Evolutionary conservation across 2,329 filamentous ascomycete genomes (phyloP), one percentile per base, ranked within the genome.

Genomic region (Beauveria varroae): DNA sequence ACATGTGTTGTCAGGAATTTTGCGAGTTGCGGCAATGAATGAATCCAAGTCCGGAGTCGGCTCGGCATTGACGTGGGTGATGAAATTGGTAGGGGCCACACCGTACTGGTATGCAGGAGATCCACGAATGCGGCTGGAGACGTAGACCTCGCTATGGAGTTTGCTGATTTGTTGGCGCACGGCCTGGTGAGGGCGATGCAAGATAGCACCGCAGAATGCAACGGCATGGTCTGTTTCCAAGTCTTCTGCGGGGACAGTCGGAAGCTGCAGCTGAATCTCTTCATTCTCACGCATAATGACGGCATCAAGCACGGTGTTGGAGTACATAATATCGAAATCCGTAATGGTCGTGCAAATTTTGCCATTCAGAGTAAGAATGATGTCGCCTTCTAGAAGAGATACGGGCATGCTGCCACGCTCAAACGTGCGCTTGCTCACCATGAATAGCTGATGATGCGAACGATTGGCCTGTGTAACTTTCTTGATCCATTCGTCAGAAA

Each of bases 111-210:
- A 95, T 0, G 91, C 84, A 0, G 91, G 91, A 2, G 89, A 93
- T 34, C 91, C 92, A 51, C 91, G 83, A 57, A 88, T 90, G 64
- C 93, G 83, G 2, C 92, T 92, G 41, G 90, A 95, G 44, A 99
- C 93, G 73, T 99, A 99, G 4, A 99, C 90, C 74, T 98, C 93
- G 64, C 91, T 96, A 72, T 97, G 93, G 34, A 99, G 83, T 75
- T 96, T 96, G 75, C 88, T 93, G 71, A 99, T 99, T 74, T 99
- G 95, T 75, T 99, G 95, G 24, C 95, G 86, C 10, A 99, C 96
- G 55, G 95, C 95, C 71, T 97, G 93, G 73, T 99, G 95, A 9
- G 95, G 95, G 26, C 90, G 86, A 73, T 99, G 95, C 50, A 99
- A 79, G 18, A 97, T 87, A 37, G 95, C 95, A 65, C 95, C 95